Conservation (phyloP, 371 early-diverging fungal genomes). For the Entomophthora muscae region DNA sequence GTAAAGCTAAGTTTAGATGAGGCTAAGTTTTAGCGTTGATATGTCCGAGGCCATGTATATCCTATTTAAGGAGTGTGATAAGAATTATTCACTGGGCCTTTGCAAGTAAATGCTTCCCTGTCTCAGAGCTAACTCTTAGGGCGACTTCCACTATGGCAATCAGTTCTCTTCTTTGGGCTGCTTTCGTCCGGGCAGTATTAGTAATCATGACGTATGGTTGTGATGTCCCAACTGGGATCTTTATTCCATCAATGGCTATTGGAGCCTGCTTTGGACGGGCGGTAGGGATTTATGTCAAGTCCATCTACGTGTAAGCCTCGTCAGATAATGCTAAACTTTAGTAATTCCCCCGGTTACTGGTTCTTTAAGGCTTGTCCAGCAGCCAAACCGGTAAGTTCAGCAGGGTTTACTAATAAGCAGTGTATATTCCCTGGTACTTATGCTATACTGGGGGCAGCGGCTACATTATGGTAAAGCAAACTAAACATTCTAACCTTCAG, state of each 20-base stretch:
- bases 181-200: conserved; percentile 38
- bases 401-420: conserved; percentile 11
- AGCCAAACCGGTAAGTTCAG: conserved; percentile 33
- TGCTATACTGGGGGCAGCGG: conserved; percentile 91
- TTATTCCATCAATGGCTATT: conserved; percentile 78
- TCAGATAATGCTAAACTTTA: no score
- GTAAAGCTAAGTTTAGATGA: no score
- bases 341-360: conserved; percentile 40
- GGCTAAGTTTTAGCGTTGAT: no score
- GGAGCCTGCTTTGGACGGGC: conserved; percentile 83
- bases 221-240: conserved; percentile 78
- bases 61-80: conserved; percentile 67
- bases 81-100: conserved; percentile 33
- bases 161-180: conserved; percentile 29
- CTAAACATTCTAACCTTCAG: conserved; percentile 13
- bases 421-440: conserved; percentile 91
- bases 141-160: not conserved
- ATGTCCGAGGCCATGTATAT: conserved; percentile 57
- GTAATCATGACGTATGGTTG: conserved; percentile 61
- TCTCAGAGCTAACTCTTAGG: not conserved
- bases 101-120: conserved; percentile 26
- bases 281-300: conserved; percentile 69
- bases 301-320: conserved; percentile 22
- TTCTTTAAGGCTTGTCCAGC: conserved; percentile 61
- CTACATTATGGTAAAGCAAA: conserved; percentile 49